These are phyloP conservation scores for Didymella pinodella DNA, from an alignment of 2,329 filamentous ascomycete species.

Conservation along the genomic window DNA sequence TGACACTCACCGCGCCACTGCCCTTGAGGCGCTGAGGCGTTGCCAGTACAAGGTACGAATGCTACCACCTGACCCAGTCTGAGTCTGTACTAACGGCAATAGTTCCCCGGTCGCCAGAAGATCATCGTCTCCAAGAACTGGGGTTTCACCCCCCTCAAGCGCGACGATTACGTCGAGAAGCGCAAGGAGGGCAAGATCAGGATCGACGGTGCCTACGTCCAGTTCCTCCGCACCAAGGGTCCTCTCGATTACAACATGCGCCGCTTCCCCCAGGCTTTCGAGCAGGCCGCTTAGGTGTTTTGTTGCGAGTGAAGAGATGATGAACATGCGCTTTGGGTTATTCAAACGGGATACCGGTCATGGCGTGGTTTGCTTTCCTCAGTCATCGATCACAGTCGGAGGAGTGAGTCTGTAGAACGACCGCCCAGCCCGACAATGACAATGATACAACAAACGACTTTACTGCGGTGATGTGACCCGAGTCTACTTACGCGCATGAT, in stretches of 20 bases:
- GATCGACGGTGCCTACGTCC: constrained; percentile 98
- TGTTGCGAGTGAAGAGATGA: constrained; percentile 35
- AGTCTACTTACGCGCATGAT: background rate
- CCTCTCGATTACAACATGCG: constrained; percentile 84
- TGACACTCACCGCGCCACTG: constrained; percentile 89
- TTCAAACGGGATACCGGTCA: constrained; percentile 49
- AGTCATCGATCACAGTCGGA: constrained; percentile 46
- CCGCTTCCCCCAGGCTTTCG: constrained; percentile 94
- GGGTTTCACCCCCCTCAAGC: constrained; percentile 98
- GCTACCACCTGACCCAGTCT: background rate
- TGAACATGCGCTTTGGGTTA: constrained; percentile 42
- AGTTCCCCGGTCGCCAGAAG: constrained; percentile 99
- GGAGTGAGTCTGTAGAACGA: constrained; percentile 40
- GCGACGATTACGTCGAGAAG: constrained; percentile 96
- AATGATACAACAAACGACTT: constrained; percentile 37
- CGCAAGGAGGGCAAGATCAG: constrained; percentile 93
- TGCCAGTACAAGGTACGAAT: constrained; percentile 89
- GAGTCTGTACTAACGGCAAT: constrained; percentile 3
- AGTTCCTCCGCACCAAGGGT: constrained; percentile 97
- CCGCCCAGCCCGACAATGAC: constrained; percentile 46
- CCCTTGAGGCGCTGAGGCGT: constrained; percentile 98
- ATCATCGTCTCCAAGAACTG: constrained; percentile 99
- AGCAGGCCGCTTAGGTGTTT: constrained; percentile 46
- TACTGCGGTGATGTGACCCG: constrained; percentile 11
- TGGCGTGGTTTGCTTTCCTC: constrained; percentile 50